These are phyloP conservation scores for Vigna mungo DNA, from an alignment of 306 rosid species.

Conservation along the genomic window DNA sequence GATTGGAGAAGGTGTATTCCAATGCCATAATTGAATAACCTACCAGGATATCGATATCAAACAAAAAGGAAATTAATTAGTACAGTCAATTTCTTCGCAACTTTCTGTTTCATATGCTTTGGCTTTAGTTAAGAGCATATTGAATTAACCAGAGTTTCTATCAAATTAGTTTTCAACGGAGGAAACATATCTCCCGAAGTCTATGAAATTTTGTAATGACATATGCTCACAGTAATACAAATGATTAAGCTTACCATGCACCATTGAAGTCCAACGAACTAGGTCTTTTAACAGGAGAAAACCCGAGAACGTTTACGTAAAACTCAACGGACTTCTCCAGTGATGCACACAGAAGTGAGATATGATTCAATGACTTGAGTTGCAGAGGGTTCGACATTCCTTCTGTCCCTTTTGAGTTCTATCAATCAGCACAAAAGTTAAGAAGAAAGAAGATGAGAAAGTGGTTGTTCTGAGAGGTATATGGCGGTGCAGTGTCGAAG, in stretches of 20 bases:
- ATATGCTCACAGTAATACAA: not conserved
- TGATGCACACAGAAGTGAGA: slow-evolving; percentile 75
- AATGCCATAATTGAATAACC: slow-evolving; percentile 81
- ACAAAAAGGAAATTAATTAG: not conserved
- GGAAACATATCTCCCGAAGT: no score
- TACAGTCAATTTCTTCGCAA: not conserved
- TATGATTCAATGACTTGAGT: slow-evolving; percentile 81
- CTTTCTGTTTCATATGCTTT: not conserved
- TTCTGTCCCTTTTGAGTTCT: not conserved
- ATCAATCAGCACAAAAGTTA: not conserved
- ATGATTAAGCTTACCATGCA: slow-evolving; percentile 45
- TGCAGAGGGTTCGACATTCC: slow-evolving; percentile 63
- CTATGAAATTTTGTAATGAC: not conserved
- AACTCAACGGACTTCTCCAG: slow-evolving; percentile 68
- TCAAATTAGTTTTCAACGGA: not conserved
- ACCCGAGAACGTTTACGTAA: slow-evolving; percentile 74
- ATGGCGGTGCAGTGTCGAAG: slow-evolving; percentile 15
- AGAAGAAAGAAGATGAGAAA: not conserved
- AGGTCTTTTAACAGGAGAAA: slow-evolving; percentile 54
- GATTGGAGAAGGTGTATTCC: slow-evolving; percentile 85
- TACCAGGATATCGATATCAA: slow-evolving; percentile 42
- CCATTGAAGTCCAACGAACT: slow-evolving; percentile 48
- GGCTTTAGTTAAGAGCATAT: not conserved
- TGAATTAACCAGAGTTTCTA: not conserved
- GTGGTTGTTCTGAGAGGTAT: slow-evolving; percentile 16